Conservation (phyloP, 306 rosid genomes). For the Rosa multiflora region DNA sequence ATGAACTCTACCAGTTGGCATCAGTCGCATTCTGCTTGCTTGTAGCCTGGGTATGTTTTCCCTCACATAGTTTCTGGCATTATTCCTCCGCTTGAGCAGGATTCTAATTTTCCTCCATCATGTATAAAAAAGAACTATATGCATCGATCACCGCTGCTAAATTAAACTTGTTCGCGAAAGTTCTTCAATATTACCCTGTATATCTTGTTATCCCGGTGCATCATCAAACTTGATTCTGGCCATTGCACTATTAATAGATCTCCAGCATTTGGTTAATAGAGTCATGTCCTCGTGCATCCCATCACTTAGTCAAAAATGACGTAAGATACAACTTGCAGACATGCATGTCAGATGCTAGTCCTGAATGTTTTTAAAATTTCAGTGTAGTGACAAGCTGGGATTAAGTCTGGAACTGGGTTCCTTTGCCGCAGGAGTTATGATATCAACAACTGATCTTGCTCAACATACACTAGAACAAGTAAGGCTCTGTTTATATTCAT, state of each 20-base stretch:
- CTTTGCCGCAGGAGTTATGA: constrained; percentile 99
- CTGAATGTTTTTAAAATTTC: constrained; percentile 51
- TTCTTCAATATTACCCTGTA: background rate
- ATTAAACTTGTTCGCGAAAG: background rate
- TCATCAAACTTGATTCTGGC: background rate
- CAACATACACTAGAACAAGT: constrained; percentile 99
- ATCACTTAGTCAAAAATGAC: background rate
- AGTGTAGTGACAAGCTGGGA: constrained; percentile 99
- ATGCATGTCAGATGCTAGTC: constrained; percentile 12
- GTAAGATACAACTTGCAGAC: constrained; percentile 6
- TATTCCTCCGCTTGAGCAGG: background rate
- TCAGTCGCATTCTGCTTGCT: constrained; percentile 98
- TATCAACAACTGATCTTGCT: constrained; percentile 98
- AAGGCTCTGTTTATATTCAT: constrained; percentile 23
- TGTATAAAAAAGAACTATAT: background rate
- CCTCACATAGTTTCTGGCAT: constrained; percentile 1
- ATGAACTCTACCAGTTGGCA: constrained; percentile 96
- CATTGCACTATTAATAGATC: background rate
- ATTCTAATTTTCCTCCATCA: background rate
- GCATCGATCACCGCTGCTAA: background rate
- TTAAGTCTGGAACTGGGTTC: constrained; percentile 97
- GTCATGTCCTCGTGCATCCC: background rate
- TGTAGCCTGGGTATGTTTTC: constrained; percentile 91
- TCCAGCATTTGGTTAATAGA: background rate
- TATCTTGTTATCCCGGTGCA: background rate